phyloP scores from a whole-genome alignment of 495 filamentous ascomycete genomes.

The Lasiosphaeris hirsuta region DNA sequence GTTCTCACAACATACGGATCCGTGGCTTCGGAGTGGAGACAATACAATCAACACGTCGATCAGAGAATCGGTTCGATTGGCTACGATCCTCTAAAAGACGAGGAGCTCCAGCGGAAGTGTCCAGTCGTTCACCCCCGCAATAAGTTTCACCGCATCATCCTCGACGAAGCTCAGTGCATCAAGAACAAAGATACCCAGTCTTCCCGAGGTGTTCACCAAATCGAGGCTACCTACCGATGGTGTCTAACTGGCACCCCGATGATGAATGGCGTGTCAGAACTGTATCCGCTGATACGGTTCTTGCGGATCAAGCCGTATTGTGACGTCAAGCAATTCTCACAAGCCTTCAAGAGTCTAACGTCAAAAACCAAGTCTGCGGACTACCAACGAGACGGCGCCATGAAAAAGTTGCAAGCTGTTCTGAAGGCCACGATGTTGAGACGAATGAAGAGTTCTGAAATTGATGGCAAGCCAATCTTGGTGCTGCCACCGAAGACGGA shows the following conservation, averaged over 20 bases:
- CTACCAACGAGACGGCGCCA: conserved; percentile 43
- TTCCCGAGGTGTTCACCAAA: conserved; percentile 56
- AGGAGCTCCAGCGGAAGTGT: conserved; percentile 38
- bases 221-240: conserved; percentile 67
- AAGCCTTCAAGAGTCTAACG: conserved; percentile 35
- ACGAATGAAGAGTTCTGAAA: conserved; percentile 75
- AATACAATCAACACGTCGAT: conserved; percentile 25
- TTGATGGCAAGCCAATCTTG: conserved; percentile 85
- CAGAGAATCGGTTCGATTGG: conserved; percentile 10
- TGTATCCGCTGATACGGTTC: conserved; percentile 82
- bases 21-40: conserved; percentile 65
- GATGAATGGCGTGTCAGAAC: conserved; percentile 82
- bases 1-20: conserved; percentile 90
- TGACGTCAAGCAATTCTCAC: conserved; percentile 54
- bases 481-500: conserved; percentile 67
- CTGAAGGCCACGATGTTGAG: conserved; percentile 84
- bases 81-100: conserved; percentile 20
- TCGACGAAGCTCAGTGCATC: conserved; percentile 93
- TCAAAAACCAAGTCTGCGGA: conserved; percentile 29
- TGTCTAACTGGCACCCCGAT: conserved; percentile 93
- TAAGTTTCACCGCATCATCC: conserved; percentile 78
- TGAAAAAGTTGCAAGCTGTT: conserved; percentile 72
- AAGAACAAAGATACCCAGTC: conserved; percentile 76
- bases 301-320: conserved; percentile 79
- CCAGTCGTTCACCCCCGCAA: conserved; percentile 62